A percentile compares a stretch with the other conserved stretches of the same genome.
These are phyloP conservation scores for Diophrys appendiculata DNA, from an alignment of 73 alveolate species.

Conservation along the genomic window DNA sequence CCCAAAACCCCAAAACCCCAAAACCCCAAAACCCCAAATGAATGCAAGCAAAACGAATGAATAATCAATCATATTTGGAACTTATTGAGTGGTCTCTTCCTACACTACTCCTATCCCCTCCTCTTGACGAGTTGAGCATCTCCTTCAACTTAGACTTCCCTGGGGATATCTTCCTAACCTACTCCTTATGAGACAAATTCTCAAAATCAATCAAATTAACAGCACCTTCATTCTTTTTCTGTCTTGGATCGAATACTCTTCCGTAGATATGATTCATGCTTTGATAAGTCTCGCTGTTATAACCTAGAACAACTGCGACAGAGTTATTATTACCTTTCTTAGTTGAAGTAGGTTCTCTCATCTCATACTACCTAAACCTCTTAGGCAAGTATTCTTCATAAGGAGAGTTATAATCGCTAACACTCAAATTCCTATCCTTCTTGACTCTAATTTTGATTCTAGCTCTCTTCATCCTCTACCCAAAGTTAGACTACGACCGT, in stretches of 20 bases:
- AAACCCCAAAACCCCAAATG: too few relatives aligned
- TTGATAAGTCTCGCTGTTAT: neutral
- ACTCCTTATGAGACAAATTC: neutral
- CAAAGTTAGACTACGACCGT: neutral
- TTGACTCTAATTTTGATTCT: neutral
- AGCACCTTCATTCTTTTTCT: neutral
- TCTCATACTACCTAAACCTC: neutral
- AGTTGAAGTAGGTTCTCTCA: neutral
- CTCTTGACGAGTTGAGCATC: too few relatives aligned
- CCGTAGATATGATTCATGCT: neutral
- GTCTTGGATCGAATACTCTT: neutral
- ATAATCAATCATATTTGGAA: too few relatives aligned
- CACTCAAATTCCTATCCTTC: neutral
- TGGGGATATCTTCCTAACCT: neutral
- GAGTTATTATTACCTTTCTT: too few relatives aligned
- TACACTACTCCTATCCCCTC: too few relatives aligned
- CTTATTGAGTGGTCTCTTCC: too few relatives aligned
- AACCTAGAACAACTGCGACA: too few relatives aligned
- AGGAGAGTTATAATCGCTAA: neutral
- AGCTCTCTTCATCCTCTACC: neutral
- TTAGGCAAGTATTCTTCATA: neutral
- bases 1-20: too few relatives aligned
- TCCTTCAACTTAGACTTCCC: neutral
- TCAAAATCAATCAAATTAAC: neutral
- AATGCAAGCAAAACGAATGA: too few relatives aligned